These are phyloP conservation scores for Stentor roeselii DNA, from an alignment of 73 alveolate genomes.

Conservation along the genomic window DNA sequence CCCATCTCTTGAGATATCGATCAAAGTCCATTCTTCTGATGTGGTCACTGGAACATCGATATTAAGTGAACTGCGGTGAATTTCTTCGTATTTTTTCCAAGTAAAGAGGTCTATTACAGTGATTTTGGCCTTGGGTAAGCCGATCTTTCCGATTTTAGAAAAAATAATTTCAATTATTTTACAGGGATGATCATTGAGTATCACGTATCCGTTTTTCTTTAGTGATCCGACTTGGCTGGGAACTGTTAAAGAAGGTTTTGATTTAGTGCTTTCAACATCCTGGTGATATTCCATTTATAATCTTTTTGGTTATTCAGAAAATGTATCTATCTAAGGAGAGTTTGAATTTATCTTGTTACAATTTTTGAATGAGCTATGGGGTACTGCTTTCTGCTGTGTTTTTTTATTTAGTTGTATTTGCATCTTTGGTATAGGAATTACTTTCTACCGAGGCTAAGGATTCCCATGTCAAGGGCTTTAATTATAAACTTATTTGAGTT, in stretches of 20 bases:
- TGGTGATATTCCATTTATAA: too few relatives aligned
- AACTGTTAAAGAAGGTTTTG: conserved; percentile 80
- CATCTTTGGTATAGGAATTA: too few relatives aligned
- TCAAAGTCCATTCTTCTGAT: conserved; percentile 73
- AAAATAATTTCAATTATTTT: conserved; percentile 73
- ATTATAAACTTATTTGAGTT: too few relatives aligned
- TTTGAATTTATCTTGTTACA: too few relatives aligned
- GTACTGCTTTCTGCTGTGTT: too few relatives aligned
- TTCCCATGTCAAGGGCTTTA: too few relatives aligned
- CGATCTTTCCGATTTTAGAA: conserved; percentile 92
- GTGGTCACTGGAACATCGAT: conserved; percentile 86
- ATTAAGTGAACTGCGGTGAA: conserved; percentile 85
- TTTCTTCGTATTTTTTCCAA: conserved; percentile 77
- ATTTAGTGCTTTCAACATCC: too few relatives aligned
- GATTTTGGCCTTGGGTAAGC: conserved; percentile 90
- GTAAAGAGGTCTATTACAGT: conserved; percentile 90
- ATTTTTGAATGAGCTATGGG: too few relatives aligned
- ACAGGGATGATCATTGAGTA: conserved; percentile 84
- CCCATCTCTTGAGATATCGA: conserved; percentile 75
- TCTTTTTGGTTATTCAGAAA: too few relatives aligned
- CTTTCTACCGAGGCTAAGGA: too few relatives aligned
- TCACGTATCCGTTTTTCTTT: conserved; percentile 70
- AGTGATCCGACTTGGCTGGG: conserved; percentile 79
- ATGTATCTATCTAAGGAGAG: too few relatives aligned
- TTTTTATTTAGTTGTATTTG: too few relatives aligned